These are phyloP conservation scores for Cicer judaicum DNA, from an alignment of 306 rosid species.

Conservation along the genomic window DNA sequence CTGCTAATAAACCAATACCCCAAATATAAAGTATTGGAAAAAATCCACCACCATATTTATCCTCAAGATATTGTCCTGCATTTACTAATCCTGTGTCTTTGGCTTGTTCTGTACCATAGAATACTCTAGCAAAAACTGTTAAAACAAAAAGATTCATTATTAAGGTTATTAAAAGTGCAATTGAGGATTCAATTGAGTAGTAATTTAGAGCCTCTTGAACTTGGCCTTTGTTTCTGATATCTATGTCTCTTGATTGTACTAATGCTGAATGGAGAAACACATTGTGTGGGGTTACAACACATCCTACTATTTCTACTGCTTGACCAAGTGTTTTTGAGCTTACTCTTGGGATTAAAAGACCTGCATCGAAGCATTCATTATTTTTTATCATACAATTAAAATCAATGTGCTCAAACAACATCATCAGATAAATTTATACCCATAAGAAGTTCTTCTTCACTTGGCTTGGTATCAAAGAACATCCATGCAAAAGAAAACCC, in stretches of 20 bases:
- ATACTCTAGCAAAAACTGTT: slow-evolving; percentile 68
- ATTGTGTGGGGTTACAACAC: slow-evolving; percentile 58
- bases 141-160: slow-evolving; percentile 67
- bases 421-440: slow-evolving; percentile 46
- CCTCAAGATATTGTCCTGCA: slow-evolving; percentile 74
- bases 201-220: slow-evolving; percentile 71
- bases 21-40: slow-evolving; percentile 75
- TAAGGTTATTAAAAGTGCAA: slow-evolving; percentile 64
- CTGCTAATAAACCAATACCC: slow-evolving; percentile 79
- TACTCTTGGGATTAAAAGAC: slow-evolving; percentile 54
- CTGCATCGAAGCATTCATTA: slow-evolving; percentile 28
- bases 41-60: slow-evolving; percentile 67
- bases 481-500: slow-evolving; percentile 60
- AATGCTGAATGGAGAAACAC: slow-evolving; percentile 61
- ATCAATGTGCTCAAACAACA: slow-evolving; percentile 17
- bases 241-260: slow-evolving; percentile 56
- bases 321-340: slow-evolving; percentile 55
- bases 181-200: slow-evolving; percentile 72
- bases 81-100: slow-evolving; percentile 65
- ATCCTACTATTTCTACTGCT: slow-evolving; percentile 56
- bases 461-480: slow-evolving; percentile 56
- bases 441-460: slow-evolving; percentile 50
- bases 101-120: slow-evolving; percentile 67
- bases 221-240: slow-evolving; percentile 55
- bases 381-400: not conserved